These are phyloP conservation scores for Globomyces pollinis-pini DNA, from an alignment of 192 early-diverging fungal genomes.

Conservation along the genomic window DNA sequence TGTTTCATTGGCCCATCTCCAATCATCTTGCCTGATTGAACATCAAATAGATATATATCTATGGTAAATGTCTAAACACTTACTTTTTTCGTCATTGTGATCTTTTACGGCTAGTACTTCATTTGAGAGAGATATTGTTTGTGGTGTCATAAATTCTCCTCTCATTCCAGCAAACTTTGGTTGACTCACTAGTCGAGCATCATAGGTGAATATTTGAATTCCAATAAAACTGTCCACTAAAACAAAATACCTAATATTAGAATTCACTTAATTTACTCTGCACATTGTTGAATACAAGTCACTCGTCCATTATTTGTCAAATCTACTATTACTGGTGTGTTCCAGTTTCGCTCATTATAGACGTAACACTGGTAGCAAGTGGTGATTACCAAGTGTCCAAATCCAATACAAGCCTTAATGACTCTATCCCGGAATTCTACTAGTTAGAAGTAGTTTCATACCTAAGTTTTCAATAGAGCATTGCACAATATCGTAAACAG, in stretches of 20 bases:
- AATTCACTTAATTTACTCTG: too few species aligned
- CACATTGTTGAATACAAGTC: slow-evolving; percentile 47
- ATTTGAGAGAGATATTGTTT: slow-evolving; percentile 37
- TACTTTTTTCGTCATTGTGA: slow-evolving; percentile 44
- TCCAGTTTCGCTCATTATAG: slow-evolving; percentile 54
- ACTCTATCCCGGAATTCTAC: slow-evolving; percentile 50
- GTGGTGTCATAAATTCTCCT: slow-evolving; percentile 42
- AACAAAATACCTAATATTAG: too few species aligned
- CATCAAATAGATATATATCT: slow-evolving; percentile 49
- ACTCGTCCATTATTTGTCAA: slow-evolving; percentile 47
- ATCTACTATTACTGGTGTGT: slow-evolving; percentile 50
- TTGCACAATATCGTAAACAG: slow-evolving; percentile 40
- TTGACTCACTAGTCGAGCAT: slow-evolving; percentile 36
- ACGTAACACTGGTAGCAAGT: slow-evolving; percentile 50
- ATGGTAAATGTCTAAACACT: background rate
- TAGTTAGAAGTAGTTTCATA: too few species aligned
- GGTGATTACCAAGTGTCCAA: slow-evolving; percentile 41
- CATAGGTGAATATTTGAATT: slow-evolving; percentile 50
- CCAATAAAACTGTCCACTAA: slow-evolving; percentile 45
- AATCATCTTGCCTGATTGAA: slow-evolving; percentile 30
- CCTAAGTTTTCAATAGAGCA: slow-evolving; percentile 38
- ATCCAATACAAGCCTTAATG: slow-evolving; percentile 43
- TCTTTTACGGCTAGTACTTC: slow-evolving; percentile 47
- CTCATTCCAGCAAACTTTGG: slow-evolving; percentile 48
- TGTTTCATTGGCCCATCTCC: slow-evolving; percentile 39